Conservation (phyloP, 2,329 filamentous ascomycete species). For the Leptographium wingfieldii region DNA sequence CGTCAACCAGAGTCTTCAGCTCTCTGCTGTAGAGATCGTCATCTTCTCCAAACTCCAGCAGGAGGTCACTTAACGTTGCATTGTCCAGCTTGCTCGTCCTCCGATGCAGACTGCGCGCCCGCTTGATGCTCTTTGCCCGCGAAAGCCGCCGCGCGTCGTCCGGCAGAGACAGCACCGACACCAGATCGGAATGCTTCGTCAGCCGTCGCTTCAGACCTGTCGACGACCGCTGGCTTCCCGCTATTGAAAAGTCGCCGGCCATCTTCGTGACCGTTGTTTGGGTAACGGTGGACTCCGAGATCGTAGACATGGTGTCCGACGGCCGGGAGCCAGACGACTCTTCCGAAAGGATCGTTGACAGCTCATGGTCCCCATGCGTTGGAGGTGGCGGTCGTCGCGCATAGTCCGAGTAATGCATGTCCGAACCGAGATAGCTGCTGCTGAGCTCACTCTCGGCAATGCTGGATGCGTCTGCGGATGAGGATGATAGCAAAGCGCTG, state of each 20-base stretch:
- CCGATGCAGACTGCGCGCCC: conserved; percentile 65
- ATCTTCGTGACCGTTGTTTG: conserved; percentile 39
- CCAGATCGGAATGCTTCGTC: conserved; percentile 85
- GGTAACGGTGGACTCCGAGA: conserved; percentile 39
- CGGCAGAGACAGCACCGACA: conserved; percentile 77
- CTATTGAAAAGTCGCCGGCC: conserved; percentile 29
- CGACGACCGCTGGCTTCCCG: conserved; percentile 23
- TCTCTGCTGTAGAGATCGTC: conserved; percentile 84
- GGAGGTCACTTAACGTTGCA: conserved; percentile 60
- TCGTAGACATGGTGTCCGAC: conserved; percentile 37
- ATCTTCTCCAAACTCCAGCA: conserved; percentile 70
- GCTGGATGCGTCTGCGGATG: conserved; percentile 11
- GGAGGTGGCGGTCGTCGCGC: conserved; percentile 30
- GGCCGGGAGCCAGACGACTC: conserved; percentile 31
- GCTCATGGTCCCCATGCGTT: conserved; percentile 40
- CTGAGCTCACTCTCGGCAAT: conserved; percentile 10
- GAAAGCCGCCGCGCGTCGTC: conserved; percentile 41
- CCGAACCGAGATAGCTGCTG: conserved; percentile 10
- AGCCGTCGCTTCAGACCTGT: conserved; percentile 57
- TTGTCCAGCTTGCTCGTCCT: conserved; percentile 53
- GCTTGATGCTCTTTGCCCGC: conserved; percentile 57
- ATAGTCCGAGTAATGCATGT: conserved; percentile 2
- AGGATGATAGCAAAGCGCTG: conserved; percentile 14
- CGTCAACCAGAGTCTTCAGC: conserved; percentile 83
- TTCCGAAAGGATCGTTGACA: conserved; percentile 46